These are phyloP conservation scores for Paraphaeosphaeria minitans DNA, from an alignment of 2,329 filamentous ascomycete genomes.

Conservation along the genomic window DNA sequence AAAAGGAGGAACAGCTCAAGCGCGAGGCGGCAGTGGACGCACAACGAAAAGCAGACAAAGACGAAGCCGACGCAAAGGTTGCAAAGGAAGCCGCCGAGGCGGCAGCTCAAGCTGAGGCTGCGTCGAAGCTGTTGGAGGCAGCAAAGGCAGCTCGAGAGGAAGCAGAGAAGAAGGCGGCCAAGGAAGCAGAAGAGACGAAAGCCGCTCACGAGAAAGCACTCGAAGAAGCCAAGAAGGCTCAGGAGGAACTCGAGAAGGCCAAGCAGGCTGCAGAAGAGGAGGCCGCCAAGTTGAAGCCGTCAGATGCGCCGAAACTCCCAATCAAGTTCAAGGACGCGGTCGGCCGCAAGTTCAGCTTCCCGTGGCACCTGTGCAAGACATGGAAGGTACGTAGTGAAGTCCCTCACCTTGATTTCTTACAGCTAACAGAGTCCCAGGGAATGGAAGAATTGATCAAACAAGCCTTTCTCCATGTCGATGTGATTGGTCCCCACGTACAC, in stretches of 20 bases:
- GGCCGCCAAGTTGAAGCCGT: slow-evolving; percentile 44
- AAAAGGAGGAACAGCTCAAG: slow-evolving; percentile 31
- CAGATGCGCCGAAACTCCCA: slow-evolving; percentile 52
- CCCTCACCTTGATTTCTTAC: slow-evolving; percentile 47
- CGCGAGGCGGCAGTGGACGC: slow-evolving; percentile 37
- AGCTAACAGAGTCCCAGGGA: slow-evolving; percentile 60
- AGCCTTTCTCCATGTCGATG: slow-evolving; percentile 52
- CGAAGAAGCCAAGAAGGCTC: slow-evolving; percentile 51
- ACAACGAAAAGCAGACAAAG: slow-evolving; percentile 50
- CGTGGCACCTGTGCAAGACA: slow-evolving; percentile 22
- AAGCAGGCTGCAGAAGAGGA: slow-evolving; percentile 55
- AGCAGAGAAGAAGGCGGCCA: slow-evolving; percentile 34
- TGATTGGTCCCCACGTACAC: slow-evolving; percentile 50
- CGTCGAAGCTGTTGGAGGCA: slow-evolving; percentile 28
- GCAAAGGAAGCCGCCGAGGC: slow-evolving; percentile 57
- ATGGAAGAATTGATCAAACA: slow-evolving; percentile 55
- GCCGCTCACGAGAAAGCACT: slow-evolving; percentile 57
- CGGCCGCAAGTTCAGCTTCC: slow-evolving; percentile 24
- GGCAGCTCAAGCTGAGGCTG: slow-evolving; percentile 43
- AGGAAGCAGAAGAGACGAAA: slow-evolving; percentile 43
- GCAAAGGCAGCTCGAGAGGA: slow-evolving; percentile 36
- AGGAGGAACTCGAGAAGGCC: slow-evolving; percentile 53
- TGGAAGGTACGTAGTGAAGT: slow-evolving; percentile 73
- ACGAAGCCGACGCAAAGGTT: slow-evolving; percentile 54
- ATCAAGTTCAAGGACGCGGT: slow-evolving; percentile 27